Evolutionary conservation across 2,329 filamentous ascomycete species (phyloP), one percentile per base, ranked within the genome.

Genomic region (Botrytis fabae): DNA sequence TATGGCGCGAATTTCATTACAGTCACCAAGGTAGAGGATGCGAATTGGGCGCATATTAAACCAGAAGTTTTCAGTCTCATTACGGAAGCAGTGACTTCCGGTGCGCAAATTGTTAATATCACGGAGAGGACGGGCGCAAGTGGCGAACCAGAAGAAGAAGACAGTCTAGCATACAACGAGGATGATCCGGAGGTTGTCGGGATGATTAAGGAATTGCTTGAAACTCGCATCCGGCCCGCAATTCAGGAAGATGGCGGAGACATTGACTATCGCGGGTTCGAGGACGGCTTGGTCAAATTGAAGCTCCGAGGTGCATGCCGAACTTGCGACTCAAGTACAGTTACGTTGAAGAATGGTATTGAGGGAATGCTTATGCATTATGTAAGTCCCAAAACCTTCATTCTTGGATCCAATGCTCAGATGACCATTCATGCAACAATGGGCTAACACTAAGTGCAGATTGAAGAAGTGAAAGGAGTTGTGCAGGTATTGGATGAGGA

Each of bases 321-420:
- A 77, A 98, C 95, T 32, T 99, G 96, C 82, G 96, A 98, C 82
- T 97, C 93, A 63, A 98, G 95, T 82, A 98, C 96, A 0, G 95
- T 98, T 51, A 99, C 96, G 44, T 83, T 99, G 77, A 97, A 97
- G 86, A 98, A 97, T 81, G 96, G 96, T 10, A 99, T 99, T 78
- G 96, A 99, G 86, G 93, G 93, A 77, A 98, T 99, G 96, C 83
- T 98, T 81, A 98, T 97, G 93, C 93, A 95, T 82, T 96, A 96
- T 82, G 92, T 94, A 83, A 88, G 92, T 89, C 28, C 48, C 62
- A 28, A 22, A 54, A 28, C n/a, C 14, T 54, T 28, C 51, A 28
- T 54, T 54, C 51, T 54, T 28, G 51, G n/a, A 54, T 54, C 51
- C 3, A 28, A 54, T 28, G 35, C n/a, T 59, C 51, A 69, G 42